These are phyloP conservation scores for Antitrichia curtipendula DNA, from an alignment of 225 moss, liverwort and hornwort genomes.

Conservation along the genomic window DNA sequence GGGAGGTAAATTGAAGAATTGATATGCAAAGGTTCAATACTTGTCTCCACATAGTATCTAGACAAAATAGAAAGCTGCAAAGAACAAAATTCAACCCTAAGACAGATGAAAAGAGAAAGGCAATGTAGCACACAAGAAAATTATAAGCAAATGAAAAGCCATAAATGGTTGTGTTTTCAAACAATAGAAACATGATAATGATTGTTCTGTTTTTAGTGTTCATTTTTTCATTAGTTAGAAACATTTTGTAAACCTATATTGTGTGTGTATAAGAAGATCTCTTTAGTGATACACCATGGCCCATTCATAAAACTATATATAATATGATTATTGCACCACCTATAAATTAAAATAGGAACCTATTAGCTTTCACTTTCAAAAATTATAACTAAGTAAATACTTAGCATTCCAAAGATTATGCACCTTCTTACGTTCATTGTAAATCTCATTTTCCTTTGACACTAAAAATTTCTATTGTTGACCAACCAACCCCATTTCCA, in stretches of 20 bases:
- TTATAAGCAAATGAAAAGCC: not conserved
- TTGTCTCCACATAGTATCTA: fast-evolving
- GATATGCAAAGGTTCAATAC: not conserved
- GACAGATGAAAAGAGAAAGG: not conserved
- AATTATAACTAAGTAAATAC: not conserved
- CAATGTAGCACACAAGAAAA: not conserved
- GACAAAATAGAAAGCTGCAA: fast-evolving
- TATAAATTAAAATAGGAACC: not conserved
- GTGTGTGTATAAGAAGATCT: not conserved
- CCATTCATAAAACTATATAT: fast-evolving
- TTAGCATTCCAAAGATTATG: not conserved
- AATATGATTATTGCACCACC: not conserved
- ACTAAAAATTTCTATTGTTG: not conserved
- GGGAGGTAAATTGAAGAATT: not conserved
- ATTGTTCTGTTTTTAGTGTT: fast-evolving
- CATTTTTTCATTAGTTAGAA: not conserved
- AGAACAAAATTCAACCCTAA: not conserved
- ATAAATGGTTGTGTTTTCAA: not conserved
- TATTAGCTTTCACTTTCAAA: not conserved
- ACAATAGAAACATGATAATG: not conserved
- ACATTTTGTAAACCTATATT: not conserved
- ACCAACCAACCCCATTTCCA: fast-evolving
- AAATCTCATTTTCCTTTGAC: not conserved
- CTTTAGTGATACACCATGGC: not conserved
- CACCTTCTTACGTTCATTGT: not conserved